Base-by-base conservation (phyloP, 2,329 filamentous ascomycete genomes). In the Blastomyces percursus region DNA sequence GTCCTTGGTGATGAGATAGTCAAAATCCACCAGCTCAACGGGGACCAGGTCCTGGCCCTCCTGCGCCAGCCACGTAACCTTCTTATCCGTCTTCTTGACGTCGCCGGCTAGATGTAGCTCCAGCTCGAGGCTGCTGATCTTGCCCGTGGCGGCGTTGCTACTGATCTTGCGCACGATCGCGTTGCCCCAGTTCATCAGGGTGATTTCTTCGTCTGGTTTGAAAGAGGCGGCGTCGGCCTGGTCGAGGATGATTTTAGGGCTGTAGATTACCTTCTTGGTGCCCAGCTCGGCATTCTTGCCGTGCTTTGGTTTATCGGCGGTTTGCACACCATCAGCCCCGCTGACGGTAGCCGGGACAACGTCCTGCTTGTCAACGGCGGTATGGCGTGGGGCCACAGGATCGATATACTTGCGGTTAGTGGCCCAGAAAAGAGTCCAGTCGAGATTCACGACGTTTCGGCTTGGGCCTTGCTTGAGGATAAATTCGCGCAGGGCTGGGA, bases 51-150 rank as follows among this genome's bases (percentile, higher is more conserved):
- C 84, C 77, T 93, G 89, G 67, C 90, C 84, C 0, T 82, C 84
- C 56, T 59, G 16, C 1, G 90, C 87, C 57, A 97, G 80, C 93
- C 93, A 97, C 0, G 92, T 96, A 46, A 97, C 85, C 82, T 97
- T 97, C 85, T 96, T 96, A 71, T 91, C 86, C 0, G 93, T 97
- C 72, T 90, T 88, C 81, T 96, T 96, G 75, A 97, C 90, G 74
- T 97, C 93, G 62, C 93, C 92, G 70, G 89, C 85, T 59, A 96
- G 84, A 76, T 97, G 88, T n/a, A 96, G 84, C 77, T 96, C 90
- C 61, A 94, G 81, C 63, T 89, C 88, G 48, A 96, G 81, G 44
- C 78, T 80, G 14, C 86, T 87, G 69, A 96, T 86, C 57, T 84
- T 79, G 60, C 80, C 80, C 21, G 76, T 75, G 38, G 78, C 76